phyloP scores from a whole-genome alignment of 495 filamentous ascomycete species.

The Monascus purpureus region DNA sequence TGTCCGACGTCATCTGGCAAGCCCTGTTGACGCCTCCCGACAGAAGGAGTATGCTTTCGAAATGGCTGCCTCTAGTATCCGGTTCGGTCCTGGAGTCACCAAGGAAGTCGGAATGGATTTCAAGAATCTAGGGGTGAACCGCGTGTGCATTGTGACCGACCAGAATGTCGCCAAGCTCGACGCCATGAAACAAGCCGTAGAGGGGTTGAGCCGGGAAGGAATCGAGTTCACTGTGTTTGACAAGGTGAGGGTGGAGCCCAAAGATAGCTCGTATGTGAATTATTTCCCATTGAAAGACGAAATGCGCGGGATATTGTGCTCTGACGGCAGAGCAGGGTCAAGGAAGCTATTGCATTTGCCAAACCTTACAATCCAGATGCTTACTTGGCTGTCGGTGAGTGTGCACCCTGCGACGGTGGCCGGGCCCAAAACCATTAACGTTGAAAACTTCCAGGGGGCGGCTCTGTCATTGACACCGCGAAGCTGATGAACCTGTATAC shows the following conservation, averaged over 20 bases:
- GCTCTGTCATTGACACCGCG: constrained; percentile 88
- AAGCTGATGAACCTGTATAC: constrained; percentile 98
- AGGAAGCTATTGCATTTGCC: constrained; percentile 73
- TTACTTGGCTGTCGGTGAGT: constrained; percentile 75
- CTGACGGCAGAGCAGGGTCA: constrained; percentile 40
- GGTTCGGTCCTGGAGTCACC: constrained; percentile 87
- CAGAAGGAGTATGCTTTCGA: constrained; percentile 97
- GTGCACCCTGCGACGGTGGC: no score
- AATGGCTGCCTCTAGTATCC: constrained; percentile 86
- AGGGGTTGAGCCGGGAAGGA: constrained; percentile 61
- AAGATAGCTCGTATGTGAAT: constrained; percentile 65
- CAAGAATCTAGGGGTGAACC: constrained; percentile 72
- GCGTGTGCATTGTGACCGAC: constrained; percentile 87
- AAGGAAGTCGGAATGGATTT: constrained; percentile 99
- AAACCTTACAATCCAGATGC: constrained; percentile 71
- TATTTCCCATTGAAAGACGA: neutral
- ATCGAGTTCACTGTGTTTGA: constrained; percentile 71
- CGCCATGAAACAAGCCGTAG: constrained; percentile 72
- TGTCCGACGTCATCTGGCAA: constrained; percentile 51
- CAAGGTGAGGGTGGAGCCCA: constrained; percentile 71
- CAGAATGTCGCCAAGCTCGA: constrained; percentile 59
- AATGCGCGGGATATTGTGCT: neutral
- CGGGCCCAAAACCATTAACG: no score
- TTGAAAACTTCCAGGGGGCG: constrained; percentile 39
- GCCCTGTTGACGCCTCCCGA: constrained; percentile 52